Conservation (phyloP, 345 rosid genomes). For the Aquilaria malaccensis region DNA sequence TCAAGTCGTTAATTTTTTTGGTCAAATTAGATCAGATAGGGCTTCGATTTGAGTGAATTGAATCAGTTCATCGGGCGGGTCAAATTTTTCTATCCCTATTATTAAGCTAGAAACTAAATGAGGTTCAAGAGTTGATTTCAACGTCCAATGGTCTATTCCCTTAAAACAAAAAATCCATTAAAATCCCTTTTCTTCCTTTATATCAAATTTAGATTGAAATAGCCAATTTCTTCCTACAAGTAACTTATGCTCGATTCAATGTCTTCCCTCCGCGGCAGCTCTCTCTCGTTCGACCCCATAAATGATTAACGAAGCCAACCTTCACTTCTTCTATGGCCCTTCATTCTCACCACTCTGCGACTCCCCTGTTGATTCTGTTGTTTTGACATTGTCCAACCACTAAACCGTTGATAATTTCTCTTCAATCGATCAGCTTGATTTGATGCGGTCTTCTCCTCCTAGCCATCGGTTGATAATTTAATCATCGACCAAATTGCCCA, state of each 20-base stretch:
- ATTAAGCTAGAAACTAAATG: no score
- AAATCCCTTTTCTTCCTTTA: no score
- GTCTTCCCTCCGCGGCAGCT: slow-evolving; percentile 45
- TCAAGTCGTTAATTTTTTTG: no score
- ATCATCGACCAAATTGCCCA: slow-evolving; percentile 34
- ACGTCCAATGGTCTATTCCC: no score
- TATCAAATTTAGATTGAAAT: no score
- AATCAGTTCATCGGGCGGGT: no score
- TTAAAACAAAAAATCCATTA: no score
- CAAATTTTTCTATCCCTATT: no score
- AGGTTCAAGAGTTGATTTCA: no score
- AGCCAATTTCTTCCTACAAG: not conserved
- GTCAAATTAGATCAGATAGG: no score
- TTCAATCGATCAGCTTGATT: slow-evolving; percentile 22
- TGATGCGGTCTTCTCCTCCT: slow-evolving; percentile 56
- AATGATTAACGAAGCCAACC: slow-evolving; percentile 31
- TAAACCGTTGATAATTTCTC: slow-evolving; percentile 18
- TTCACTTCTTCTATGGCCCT: slow-evolving; percentile 24
- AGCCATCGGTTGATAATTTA: slow-evolving; percentile 44
- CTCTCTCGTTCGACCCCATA: slow-evolving; percentile 35
- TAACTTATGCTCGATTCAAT: slow-evolving; percentile 19
- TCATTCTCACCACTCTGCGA: slow-evolving; percentile 28
- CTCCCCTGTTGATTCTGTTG: slow-evolving; percentile 26
- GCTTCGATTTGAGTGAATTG: no score
- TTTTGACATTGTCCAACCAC: slow-evolving; percentile 24